Base-by-base conservation (phyloP, 257 asterid genomes). In the Nyctanthes arbortristis region DNA sequence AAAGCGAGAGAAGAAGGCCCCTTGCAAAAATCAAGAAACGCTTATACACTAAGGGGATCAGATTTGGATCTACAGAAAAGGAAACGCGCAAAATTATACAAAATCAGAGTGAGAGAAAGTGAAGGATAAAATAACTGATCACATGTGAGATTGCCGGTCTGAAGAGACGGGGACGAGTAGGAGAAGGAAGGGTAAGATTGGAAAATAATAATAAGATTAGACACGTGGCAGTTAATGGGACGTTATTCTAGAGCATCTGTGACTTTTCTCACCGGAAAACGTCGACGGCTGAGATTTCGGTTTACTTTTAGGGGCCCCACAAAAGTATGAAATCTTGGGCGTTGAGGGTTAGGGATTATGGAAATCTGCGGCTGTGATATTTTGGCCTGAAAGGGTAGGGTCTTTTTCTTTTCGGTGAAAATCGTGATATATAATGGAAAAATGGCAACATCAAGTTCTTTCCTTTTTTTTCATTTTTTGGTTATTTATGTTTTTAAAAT, bases 101-200 rank as follows among this genome's bases (percentile, higher is more conserved):
- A 16, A 43, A 27, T 54, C 67, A 70, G 75, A n/a, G n/a, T 34
- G n/a, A n/a, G n/a, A n/a, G 58, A 49, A 59, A 16, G 65, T 30
- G 74, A 60, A 31, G 68, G 66, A 61, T 29, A 68, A 66, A 71
- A 74, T 63, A 83, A 83, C 84, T 78, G 83, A 88, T 88, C 87
- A 73, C 80, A 85, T 70, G n/a, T n/a, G 87, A 75, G 79, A 75
- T 59, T 76, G 88, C 87, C 74, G 81, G 81, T 64, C 74, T 62
- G 74, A 75, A 73, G 96, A 84, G 89, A 82, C 88, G 86, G 83
- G 92, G 82, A 56, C 60, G 91, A 81, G 79, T 87, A 82, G 90
- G 81, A 75, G 90, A 87, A 66, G 87, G 84, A 84, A 86, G 96
- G 97, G 85, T 45, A 80, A 0, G 31, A 6, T 30, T 8, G 95